phyloP scores from a whole-genome alignment of 2,329 filamentous ascomycete species.

The Paracoccidioides lutzii region DNA sequence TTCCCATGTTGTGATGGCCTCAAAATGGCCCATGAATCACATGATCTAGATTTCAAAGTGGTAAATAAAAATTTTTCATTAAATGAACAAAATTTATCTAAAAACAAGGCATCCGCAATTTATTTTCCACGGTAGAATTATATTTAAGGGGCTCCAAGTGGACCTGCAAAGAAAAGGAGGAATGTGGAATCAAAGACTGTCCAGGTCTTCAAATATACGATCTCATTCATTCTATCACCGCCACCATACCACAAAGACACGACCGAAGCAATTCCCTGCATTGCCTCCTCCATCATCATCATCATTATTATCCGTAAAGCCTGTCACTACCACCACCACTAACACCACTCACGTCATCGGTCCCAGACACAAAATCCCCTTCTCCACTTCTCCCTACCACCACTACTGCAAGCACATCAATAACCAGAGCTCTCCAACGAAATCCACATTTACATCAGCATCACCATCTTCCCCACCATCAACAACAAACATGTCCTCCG shows the following conservation, averaged over 20 bases:
- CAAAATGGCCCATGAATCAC: no score
- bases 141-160: background rate
- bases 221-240: background rate
- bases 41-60: no score
- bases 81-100: no score
- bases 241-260: background rate
- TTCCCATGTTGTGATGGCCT: no score
- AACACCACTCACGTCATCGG: background rate
- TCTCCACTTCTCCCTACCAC: background rate
- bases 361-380: background rate
- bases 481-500: conserved; percentile 38
- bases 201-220: background rate
- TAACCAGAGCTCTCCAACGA: conserved; percentile 8
- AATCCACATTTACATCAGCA: conserved; percentile 4
- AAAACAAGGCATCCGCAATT: no score
- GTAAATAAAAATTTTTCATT: no score
- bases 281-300: background rate
- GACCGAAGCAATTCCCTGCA: background rate
- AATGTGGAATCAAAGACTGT: background rate
- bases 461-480: background rate
- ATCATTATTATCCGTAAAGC: no score
- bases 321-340: background rate
- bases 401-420: background rate
- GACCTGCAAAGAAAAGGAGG: background rate
- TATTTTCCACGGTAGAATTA: no score